Conservation (phyloP, 116 monocot species). For the Posidonia oceanica region DNA sequence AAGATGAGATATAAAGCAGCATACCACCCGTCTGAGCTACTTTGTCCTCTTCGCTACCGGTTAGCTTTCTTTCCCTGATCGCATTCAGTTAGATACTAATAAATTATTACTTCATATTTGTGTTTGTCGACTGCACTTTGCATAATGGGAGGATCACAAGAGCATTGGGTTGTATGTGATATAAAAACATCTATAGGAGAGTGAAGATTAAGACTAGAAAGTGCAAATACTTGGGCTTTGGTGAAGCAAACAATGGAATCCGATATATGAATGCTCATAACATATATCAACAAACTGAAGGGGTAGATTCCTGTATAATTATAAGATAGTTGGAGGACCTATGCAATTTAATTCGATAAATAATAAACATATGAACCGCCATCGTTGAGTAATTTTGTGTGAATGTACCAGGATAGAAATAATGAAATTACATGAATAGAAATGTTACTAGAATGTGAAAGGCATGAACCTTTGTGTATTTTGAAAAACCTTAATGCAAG, state of each 20-base stretch:
- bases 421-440: no score
- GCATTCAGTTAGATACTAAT: not conserved
- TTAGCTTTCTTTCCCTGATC: conserved; percentile 17
- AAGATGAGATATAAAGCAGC: conserved; percentile 99
- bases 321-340: no score
- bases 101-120: not conserved
- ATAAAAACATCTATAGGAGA: not conserved
- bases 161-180: not conserved
- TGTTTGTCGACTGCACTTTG: not conserved
- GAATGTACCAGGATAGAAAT: no score
- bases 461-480: no score
- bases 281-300: not conserved
- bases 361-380: no score
- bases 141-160: no score
- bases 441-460: no score
- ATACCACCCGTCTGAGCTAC: conserved; percentile 86
- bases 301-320: not conserved
- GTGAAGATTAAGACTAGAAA: not conserved
- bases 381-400: no score
- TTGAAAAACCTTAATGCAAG: no score
- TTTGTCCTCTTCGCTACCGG: conserved; percentile 88
- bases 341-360: no score
- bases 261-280: not conserved
- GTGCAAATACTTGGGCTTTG: not conserved
- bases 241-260: no score